phyloP scores from a whole-genome alignment of 352 stramenopile species.

The Hyaloperonospora arabidopsidis region DNA sequence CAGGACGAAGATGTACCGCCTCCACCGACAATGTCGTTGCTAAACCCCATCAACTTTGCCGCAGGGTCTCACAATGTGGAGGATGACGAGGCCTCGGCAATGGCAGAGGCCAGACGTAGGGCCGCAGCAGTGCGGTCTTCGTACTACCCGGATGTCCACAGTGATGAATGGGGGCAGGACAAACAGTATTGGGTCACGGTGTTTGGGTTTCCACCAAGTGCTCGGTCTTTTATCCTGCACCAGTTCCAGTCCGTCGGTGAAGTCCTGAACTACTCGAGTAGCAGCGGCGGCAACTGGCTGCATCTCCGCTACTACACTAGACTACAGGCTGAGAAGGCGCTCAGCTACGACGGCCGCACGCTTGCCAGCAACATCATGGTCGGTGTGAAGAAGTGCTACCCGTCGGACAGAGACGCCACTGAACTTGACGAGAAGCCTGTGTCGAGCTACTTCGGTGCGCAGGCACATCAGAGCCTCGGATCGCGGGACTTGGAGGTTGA shows the following conservation, averaged over 20 bases:
- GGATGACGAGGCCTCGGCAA: constrained; percentile 21
- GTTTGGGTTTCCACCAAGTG: constrained; percentile 60
- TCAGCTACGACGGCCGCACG: constrained; percentile 59
- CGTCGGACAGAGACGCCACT: constrained; percentile 51
- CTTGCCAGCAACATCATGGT: constrained; percentile 69
- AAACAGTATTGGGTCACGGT: constrained; percentile 82
- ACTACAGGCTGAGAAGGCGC: constrained; percentile 72
- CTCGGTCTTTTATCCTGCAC: constrained; percentile 59
- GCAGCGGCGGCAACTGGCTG: constrained; percentile 65
- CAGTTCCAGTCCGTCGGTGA: constrained; percentile 74
- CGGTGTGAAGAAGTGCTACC: constrained; percentile 70
- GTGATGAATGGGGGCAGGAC: constrained; percentile 69
- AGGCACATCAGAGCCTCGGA: constrained; percentile 37
- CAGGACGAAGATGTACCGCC: constrained; percentile 48
- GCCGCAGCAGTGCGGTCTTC: constrained; percentile 20
- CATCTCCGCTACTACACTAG: constrained; percentile 73
- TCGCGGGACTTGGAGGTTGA: constrained; percentile 65
- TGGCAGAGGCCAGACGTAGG: constrained; percentile 15
- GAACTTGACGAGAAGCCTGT: constrained; percentile 47
- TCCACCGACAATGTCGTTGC: constrained; percentile 53
- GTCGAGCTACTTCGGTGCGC: constrained; percentile 45
- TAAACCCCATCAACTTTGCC: constrained; percentile 35
- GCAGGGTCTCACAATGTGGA: constrained; percentile 26
- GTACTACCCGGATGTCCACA: constrained; percentile 47
- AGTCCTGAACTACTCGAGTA: constrained; percentile 58